Evolutionary conservation across 129 eudicot species (phyloP).

Genomic region (Flaveria sonorensis): DNA sequence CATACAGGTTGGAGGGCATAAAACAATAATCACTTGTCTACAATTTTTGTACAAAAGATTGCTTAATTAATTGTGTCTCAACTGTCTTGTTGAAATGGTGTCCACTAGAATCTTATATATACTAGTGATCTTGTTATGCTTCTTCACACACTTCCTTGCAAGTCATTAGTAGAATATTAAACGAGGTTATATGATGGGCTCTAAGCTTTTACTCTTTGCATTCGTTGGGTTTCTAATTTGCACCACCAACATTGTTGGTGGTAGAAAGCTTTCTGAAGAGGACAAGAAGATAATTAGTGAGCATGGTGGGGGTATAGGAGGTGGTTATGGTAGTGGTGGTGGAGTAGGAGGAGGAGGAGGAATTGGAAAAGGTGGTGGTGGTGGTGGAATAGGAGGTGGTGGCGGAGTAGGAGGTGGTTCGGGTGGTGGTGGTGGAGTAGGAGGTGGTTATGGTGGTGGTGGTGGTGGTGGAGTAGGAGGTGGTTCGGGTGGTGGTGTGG

Average conservation of each 20-base stretch:
- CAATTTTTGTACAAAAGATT: constrained; percentile 16
- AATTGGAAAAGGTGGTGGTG: too few relatives aligned
- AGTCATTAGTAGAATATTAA: constrained; percentile 16
- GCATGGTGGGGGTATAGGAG: constrained; percentile 21
- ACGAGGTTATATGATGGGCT: constrained; percentile 13
- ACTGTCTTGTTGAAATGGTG: constrained; percentile 24
- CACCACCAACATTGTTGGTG: constrained; percentile 17
- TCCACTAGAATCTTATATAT: constrained; percentile 31
- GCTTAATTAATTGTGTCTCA: constrained; percentile 30
- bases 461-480: constrained; percentile 8
- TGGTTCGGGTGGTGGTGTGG: too few relatives aligned
- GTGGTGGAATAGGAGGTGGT: too few relatives aligned
- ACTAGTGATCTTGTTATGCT: constrained; percentile 19
- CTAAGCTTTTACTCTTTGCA: constrained; percentile 31
- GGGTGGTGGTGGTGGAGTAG: too few relatives aligned
- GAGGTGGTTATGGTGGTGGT: not conserved
- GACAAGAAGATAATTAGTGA: constrained; percentile 10
- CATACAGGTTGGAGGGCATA: too few relatives aligned
- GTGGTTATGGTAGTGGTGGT: too few relatives aligned
- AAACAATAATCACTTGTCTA: not conserved
- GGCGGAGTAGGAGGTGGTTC: too few relatives aligned
- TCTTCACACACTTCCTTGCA: constrained; percentile 30
- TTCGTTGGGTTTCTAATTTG: constrained; percentile 24
- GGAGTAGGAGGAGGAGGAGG: too few relatives aligned
- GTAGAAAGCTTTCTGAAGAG: constrained; percentile 26